phyloP scores from a whole-genome alignment of 1,284 basidiomycete genomes.

The Sphaerobolus stellatus region DNA sequence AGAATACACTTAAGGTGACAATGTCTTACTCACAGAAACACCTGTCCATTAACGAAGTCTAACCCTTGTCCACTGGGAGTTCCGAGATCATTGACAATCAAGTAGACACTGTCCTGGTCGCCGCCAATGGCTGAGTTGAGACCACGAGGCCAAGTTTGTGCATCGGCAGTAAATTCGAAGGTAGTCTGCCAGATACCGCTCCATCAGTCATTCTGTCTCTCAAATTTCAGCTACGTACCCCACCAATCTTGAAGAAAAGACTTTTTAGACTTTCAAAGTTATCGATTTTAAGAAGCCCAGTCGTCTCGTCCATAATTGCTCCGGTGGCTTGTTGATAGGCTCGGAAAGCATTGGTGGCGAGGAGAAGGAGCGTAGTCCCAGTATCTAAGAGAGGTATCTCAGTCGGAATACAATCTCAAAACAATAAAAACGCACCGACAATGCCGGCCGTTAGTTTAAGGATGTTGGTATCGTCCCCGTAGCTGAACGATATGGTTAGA shows the following conservation, averaged over 20 bases:
- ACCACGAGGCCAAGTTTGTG: slow-evolving; percentile 22
- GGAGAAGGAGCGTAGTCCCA: slow-evolving; percentile 5
- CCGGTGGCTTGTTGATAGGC: slow-evolving; percentile 54
- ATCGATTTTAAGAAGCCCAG: slow-evolving; percentile 55
- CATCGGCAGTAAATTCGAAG: slow-evolving; percentile 25
- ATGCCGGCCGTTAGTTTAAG: slow-evolving; percentile 46
- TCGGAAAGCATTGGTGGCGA: slow-evolving; percentile 45
- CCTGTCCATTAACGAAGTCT: slow-evolving; percentile 45
- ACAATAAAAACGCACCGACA: slow-evolving; percentile 27
- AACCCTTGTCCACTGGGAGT: slow-evolving; percentile 31
- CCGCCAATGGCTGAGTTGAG: slow-evolving; percentile 22
- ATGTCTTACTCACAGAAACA: slow-evolving; percentile 46
- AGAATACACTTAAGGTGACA: too few species aligned
- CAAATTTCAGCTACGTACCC: slow-evolving; percentile 34
- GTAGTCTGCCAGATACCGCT: too few species aligned
- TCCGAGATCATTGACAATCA: slow-evolving; percentile 27
- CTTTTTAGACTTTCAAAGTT: slow-evolving; percentile 54
- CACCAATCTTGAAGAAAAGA: slow-evolving; percentile 55
- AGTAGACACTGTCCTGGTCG: slow-evolving; percentile 15
- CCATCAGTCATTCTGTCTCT: too few species aligned
- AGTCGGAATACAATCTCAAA: neutral
- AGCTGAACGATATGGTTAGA: slow-evolving; percentile 31
- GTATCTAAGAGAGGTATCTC: neutral
- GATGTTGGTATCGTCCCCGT: slow-evolving; percentile 30
- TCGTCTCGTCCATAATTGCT: slow-evolving; percentile 45